A percentile compares a stretch with the other conserved stretches of the same genome.
Evolutionary conservation across 495 filamentous ascomycete genomes (phyloP).

Genomic region (Aspergillus sparsus): DNA sequence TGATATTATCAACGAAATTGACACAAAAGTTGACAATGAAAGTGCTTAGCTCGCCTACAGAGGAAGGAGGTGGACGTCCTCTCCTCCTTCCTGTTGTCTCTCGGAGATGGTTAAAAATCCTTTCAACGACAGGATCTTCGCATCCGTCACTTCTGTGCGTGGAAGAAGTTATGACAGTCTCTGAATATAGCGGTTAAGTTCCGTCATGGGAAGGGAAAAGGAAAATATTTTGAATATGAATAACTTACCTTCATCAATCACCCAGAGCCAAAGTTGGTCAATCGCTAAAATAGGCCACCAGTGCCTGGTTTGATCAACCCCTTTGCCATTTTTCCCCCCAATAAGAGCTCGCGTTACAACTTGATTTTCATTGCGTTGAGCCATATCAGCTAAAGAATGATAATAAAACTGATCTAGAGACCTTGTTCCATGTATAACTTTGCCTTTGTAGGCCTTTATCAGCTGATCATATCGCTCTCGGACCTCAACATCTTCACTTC

Average conservation of each 20-base stretch:
- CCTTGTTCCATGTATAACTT: conserved; percentile 49
- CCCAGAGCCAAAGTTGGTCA: conserved; percentile 61
- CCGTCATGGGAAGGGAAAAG: conserved; percentile 3
- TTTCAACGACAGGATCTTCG: conserved; percentile 36
- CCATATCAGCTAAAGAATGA: conserved; percentile 54
- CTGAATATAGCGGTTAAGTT: conserved; percentile 23
- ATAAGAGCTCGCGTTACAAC: conserved; percentile 42
- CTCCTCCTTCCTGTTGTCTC: background rate
- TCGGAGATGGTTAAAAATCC: conserved; percentile 8
- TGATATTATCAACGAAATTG: conserved; percentile 37
- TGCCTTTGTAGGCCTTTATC: background rate
- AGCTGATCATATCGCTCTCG: background rate
- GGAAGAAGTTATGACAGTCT: conserved; percentile 52
- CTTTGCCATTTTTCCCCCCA: background rate
- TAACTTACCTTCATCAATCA: conserved; percentile 53
- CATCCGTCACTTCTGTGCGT: conserved; percentile 21
- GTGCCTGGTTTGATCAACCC: conserved; percentile 1
- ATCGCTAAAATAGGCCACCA: conserved; percentile 54
- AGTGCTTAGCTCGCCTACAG: conserved; percentile 50
- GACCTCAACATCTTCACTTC: background rate
- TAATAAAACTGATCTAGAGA: conserved; percentile 62
- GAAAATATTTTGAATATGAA: background rate
- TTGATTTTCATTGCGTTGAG: conserved; percentile 54
- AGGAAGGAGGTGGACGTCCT: conserved; percentile 9
- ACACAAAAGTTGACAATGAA: conserved; percentile 44